Evolutionary conservation across 2,329 filamentous ascomycete species (phyloP).

Genomic region (Geosmithia morbida): DNA sequence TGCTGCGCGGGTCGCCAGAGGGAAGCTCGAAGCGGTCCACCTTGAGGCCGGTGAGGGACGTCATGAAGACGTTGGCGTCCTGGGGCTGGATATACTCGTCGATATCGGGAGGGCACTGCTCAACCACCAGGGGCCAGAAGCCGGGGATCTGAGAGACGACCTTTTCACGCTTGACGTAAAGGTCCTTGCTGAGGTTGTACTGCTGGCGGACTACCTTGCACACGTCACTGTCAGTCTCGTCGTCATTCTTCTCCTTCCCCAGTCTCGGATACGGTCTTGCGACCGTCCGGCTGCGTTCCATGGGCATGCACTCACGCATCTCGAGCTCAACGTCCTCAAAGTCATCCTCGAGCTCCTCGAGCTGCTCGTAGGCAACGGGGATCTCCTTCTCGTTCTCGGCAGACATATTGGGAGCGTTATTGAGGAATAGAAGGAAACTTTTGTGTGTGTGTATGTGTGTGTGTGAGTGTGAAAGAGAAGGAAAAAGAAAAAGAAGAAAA

Average conservation of each 20-base stretch:
- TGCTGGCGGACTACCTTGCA: constrained; percentile 56
- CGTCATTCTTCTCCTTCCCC: neutral
- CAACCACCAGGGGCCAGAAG: constrained; percentile 93
- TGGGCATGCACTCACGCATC: constrained; percentile 48
- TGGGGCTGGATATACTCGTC: constrained; percentile 77
- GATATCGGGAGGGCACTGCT: constrained; percentile 72
- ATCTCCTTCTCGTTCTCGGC: constrained; percentile 18
- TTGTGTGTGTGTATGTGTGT: neutral
- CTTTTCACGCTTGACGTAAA: constrained; percentile 64
- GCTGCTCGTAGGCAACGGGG: constrained; percentile 55
- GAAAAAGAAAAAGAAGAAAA: neutral
- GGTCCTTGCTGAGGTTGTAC: constrained; percentile 48
- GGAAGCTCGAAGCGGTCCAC: constrained; percentile 73
- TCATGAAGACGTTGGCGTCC: constrained; percentile 60
- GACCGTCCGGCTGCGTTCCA: neutral
- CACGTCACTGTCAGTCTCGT: neutral
- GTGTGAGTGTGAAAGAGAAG: neutral
- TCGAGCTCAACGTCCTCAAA: constrained; percentile 75
- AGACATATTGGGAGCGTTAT: constrained; percentile 14
- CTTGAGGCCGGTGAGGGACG: constrained; percentile 50
- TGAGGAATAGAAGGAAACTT: neutral
- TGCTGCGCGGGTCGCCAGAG: constrained; percentile 63
- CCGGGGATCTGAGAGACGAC: constrained; percentile 60
- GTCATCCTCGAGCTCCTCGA: constrained; percentile 66
- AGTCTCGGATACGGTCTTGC: too few species aligned